Evolutionary conservation across 306 rosid species (phyloP), one percentile per base, ranked within the genome.

Genomic region (Glycyrrhiza uralensis): DNA sequence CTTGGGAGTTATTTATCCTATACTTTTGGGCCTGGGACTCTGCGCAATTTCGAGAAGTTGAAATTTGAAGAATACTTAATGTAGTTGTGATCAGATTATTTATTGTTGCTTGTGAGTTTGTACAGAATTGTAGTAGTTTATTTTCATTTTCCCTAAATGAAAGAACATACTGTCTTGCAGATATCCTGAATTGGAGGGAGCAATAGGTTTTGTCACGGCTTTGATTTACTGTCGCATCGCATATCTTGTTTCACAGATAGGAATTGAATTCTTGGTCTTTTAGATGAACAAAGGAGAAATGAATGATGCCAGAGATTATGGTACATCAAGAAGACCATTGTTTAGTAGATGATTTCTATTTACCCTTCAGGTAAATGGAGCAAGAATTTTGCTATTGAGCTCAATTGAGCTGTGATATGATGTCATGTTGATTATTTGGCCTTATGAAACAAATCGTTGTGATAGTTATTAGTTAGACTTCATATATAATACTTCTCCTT

Each of bases 191-290:
- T 65, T 23, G 59, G 69, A 44, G 74, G 66, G 54, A 24, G 68
- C 33, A 38, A 14, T 46, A 19, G 24, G 26, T 50, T 83, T 81
- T 66, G 28, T 23, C 51, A 18, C 38, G 44, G 51, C 56, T 64
- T 81, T 26, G 76, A 47, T 50, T 58, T 39, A 56, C 12, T 24
- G 32, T 28, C 28, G 77, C 39, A 52, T 61, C n/a, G 15, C 20
- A 18, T 22, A 45, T 24, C 50, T 38, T 30, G 58, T 22, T 66
- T 77, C 35, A 77, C 83, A n/a, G 60, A 57, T 45, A 39, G 81
- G 81, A 65, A 57, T 69, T 83, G 79, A 70, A 50, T 70, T 79
- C 13, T 51, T 79, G 55, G 17, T 65, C 50, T 39, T 79, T 80
- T 66, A 71, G 20, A 69, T 66, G 60, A 39, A 62, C 58, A 18